Conservation (phyloP, 2,329 filamentous ascomycete genomes). For the Cordyceps sp. region DNA sequence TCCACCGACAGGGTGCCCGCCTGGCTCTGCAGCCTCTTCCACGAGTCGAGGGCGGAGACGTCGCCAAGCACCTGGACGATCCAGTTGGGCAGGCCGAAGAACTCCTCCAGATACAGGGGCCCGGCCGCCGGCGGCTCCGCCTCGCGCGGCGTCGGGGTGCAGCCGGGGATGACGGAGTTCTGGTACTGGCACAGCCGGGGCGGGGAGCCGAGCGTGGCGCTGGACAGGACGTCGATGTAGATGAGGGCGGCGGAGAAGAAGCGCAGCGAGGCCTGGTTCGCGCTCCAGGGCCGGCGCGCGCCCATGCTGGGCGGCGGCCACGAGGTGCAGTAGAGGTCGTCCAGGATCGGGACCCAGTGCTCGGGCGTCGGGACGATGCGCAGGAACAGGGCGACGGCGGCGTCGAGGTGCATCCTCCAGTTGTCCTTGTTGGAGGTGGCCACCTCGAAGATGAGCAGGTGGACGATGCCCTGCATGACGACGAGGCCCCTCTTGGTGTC, state of each 20-base stretch:
- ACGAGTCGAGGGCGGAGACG: conserved; percentile 33
- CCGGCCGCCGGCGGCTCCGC: conserved; percentile 8
- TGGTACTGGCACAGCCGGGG: conserved; percentile 27
- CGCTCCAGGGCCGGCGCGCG: conserved; percentile 21
- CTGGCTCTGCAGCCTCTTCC: conserved; percentile 31
- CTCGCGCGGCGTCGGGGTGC: conserved; percentile 5
- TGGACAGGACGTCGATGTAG: conserved; percentile 32
- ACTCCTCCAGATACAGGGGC: conserved; percentile 27
- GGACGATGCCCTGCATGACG: conserved; percentile 32
- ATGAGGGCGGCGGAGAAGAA: conserved; percentile 30
- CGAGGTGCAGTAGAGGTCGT: conserved; percentile 11
- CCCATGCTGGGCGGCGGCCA: conserved; percentile 18
- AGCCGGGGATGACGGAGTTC: conserved; percentile 18
- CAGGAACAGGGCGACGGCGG: conserved; percentile 30
- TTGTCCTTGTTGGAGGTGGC: conserved; percentile 26
- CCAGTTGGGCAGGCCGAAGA: conserved; percentile 41
- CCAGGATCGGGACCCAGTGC: conserved; percentile 19
- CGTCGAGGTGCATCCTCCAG: conserved; percentile 32
- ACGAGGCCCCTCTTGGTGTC: conserved; percentile 17
- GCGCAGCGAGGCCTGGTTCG: conserved; percentile 27
- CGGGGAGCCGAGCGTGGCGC: conserved; percentile 23
- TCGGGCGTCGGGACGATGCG: conserved; percentile 23
- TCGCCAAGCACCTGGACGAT: conserved; percentile 35
- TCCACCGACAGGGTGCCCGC: conserved; percentile 25
- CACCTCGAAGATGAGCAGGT: conserved; percentile 36